phyloP scores from a whole-genome alignment of 345 rosid species.

The Hibiscus tridactylites region DNA sequence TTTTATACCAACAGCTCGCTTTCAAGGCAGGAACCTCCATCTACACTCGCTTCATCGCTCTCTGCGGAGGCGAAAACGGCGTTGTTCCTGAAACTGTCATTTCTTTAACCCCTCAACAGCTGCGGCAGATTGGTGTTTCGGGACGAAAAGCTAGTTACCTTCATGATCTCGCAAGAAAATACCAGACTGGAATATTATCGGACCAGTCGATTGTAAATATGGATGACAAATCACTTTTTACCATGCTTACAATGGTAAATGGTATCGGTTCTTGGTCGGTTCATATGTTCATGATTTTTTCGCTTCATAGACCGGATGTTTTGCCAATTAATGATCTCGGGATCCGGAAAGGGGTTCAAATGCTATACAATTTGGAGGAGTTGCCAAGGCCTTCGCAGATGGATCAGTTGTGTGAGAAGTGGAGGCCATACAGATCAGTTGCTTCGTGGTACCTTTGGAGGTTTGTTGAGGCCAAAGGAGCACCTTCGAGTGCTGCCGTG shows the following conservation, averaged over 20 bases:
- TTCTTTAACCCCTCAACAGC: constrained; percentile 59
- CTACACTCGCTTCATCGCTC: constrained; percentile 69
- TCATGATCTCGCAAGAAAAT: constrained; percentile 88
- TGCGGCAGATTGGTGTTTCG: constrained; percentile 85
- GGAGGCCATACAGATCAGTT: constrained; percentile 97
- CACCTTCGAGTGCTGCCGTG: constrained; percentile 56
- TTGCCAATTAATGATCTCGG: constrained; percentile 86
- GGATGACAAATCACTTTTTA: constrained; percentile 93
- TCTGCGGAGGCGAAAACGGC: constrained; percentile 73
- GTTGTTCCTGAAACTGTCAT: constrained; percentile 71
- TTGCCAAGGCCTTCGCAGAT: constrained; percentile 91
- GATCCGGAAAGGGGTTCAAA: constrained; percentile 84
- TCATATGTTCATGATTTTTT: constrained; percentile 95
- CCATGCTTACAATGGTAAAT: constrained; percentile 97
- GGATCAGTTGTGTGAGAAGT: constrained; percentile 80
- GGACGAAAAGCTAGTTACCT: constrained; percentile 93
- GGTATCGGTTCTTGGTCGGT: constrained; percentile 99
- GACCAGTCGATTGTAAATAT: constrained; percentile 70
- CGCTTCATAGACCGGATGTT: constrained; percentile 94
- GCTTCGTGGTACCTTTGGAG: constrained; percentile 95
- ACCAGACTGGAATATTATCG: constrained; percentile 76
- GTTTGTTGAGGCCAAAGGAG: constrained; percentile 60
- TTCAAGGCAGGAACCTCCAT: constrained; percentile 82
- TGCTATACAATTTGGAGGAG: constrained; percentile 65
- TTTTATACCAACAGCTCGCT: constrained; percentile 87